These are phyloP conservation scores for Rhazya stricta DNA, from an alignment of 257 asterid genomes.

Conservation along the genomic window DNA sequence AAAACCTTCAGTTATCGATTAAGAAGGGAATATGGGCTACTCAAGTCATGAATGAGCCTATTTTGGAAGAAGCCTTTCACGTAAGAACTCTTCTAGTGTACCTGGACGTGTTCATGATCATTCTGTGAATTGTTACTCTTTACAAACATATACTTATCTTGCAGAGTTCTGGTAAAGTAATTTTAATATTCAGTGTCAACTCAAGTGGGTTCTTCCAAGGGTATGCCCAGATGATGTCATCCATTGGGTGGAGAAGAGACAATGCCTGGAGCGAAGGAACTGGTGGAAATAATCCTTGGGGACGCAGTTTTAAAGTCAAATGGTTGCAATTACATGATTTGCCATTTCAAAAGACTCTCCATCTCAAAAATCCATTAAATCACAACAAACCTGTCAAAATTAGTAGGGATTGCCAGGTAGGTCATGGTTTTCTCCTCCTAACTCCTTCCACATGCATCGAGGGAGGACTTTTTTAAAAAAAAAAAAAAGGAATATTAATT, in stretches of 20 bases:
- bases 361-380: constrained; percentile 89
- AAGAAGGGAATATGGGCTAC: constrained; percentile 95
- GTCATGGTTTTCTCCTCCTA: not conserved
- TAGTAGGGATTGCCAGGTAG: constrained; percentile 97
- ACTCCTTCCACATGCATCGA: not conserved
- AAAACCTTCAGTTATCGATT: constrained; percentile 74
- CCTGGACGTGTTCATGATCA: constrained; percentile 9
- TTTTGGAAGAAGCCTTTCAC: constrained; percentile 90
- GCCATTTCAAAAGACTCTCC: constrained; percentile 87
- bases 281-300: constrained; percentile 81
- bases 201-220: constrained; percentile 99
- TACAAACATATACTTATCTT: constrained; percentile 20
- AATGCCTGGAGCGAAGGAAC: constrained; percentile 74
- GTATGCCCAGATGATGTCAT: constrained; percentile 91
- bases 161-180: constrained; percentile 94
- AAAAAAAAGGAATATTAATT: too few species aligned
- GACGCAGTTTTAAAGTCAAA: constrained; percentile 77
- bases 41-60: constrained; percentile 95
- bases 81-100: constrained; percentile 47
- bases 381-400: constrained; percentile 88
- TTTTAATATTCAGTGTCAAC: constrained; percentile 95
- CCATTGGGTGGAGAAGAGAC: constrained; percentile 85
- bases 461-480: not conserved
- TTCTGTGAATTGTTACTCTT: not conserved
- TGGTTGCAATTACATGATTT: constrained; percentile 75